Evolutionary conservation across 768 basidiomycete genomes (phyloP), one percentile per base, ranked within the genome.

Genomic region (Pleurotus ostreatus): DNA sequence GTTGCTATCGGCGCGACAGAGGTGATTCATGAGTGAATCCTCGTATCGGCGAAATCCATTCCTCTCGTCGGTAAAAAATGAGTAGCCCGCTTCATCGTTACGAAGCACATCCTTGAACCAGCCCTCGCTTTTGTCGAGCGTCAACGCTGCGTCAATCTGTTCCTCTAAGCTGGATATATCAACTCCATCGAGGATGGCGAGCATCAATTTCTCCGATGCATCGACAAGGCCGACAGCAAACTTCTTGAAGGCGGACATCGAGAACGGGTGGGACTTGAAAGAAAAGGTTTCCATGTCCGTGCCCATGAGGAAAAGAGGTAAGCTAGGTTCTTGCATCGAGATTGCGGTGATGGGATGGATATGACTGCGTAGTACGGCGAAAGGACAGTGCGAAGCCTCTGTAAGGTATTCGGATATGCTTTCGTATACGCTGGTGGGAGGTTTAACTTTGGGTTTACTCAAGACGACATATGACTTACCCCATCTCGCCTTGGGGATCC

Each of bases 241-340:
- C 2, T 25, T 13, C 5, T 23, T 45, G 22, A 51, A 51, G 13
- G 26, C n/a, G 11, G 18, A 44, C 30, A 59, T 15, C 3, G 39
- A 11, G 15, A 59, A 22, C 1, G 46, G 37, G 20, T 41, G 41
- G 16, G 48, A 41, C 40, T 59, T 56, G 5, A 59, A 20, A 4
- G 55, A 56, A 11, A 59, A 37, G 16, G 9, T 30, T 7, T 49
- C 13, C 9, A 34, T 37, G 18, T 25, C 30, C 25, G 26, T 8
- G 2, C 44, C 34, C 59, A 46, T 49, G 15, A 18, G 9, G 49
- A 59, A 57, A 2, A n/a, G 56, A 6, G 59, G 59, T 3, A 59
- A n/a, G 25, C 38, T 49, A 8, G 47, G 55, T 15, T 59, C 45
- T 11, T 59, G 11, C 16, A 51, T 16, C 6, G 59, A 38, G 4